These are phyloP conservation scores for Candida neerlandica DNA, from an alignment of 1,139 yeast species.

Conservation along the genomic window DNA sequence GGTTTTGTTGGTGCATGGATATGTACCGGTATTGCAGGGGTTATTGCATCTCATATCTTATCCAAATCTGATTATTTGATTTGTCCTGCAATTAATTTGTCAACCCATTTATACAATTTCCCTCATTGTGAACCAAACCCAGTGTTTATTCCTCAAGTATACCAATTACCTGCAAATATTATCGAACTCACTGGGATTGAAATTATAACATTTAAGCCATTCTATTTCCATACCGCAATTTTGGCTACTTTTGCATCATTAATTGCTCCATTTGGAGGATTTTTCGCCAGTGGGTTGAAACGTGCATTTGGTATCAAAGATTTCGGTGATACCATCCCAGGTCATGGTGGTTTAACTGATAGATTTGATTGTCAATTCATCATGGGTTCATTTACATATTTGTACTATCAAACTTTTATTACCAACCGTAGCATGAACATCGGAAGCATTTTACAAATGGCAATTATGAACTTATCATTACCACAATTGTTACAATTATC, in stretches of 20 bases:
- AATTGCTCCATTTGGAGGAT: conserved; percentile 98
- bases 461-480: conserved; percentile 68
- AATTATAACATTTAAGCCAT: conserved; percentile 73
- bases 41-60: conserved; percentile 64
- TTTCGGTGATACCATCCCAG: conserved; percentile 48
- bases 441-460: conserved; percentile 73
- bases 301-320: conserved; percentile 86
- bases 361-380: conserved; percentile 97
- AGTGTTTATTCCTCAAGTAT: conserved; percentile 78
- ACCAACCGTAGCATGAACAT: conserved; percentile 72
- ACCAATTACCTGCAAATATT: conserved; percentile 71
- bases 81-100: conserved; percentile 78
- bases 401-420: conserved; percentile 90
- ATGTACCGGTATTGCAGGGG: conserved; percentile 79
- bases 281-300: conserved; percentile 94
- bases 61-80: conserved; percentile 73
- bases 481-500: conserved; percentile 69
- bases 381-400: conserved; percentile 94
- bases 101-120: conserved; percentile 51
- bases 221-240: conserved; percentile 83
- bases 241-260: conserved; percentile 94
- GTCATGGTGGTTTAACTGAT: conserved; percentile 98
- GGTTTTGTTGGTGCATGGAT: conserved; percentile 98
- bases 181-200: conserved; percentile 40
- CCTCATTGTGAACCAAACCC: conserved; percentile 82